A percentile compares a stretch with the other conserved stretches of the same genome.
Evolutionary conservation across 257 asterid species (phyloP).

Genomic region (Solanum ossicruentum): DNA sequence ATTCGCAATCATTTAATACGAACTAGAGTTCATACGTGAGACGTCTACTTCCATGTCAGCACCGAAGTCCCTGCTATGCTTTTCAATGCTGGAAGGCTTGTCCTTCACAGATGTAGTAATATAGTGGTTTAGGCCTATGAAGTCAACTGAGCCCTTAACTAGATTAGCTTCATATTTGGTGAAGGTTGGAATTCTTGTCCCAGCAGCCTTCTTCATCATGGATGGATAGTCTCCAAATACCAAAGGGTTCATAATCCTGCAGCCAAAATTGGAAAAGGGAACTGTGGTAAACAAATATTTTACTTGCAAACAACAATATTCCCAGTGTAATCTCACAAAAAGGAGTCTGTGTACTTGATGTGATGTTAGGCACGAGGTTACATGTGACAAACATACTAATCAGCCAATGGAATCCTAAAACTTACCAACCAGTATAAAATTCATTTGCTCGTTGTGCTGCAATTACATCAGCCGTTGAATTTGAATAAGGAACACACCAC

Average conservation of each 20-base stretch:
- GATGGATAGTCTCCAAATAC: constrained; percentile 59
- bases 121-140: constrained; percentile 47
- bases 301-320: not conserved
- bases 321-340: not conserved
- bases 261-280: not conserved
- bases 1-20: not conserved
- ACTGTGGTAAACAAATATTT: not conserved
- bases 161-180: constrained; percentile 27
- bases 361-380: not conserved
- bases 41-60: constrained; percentile 18
- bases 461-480: constrained; percentile 21
- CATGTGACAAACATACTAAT: too few species aligned
- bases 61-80: constrained; percentile 7
- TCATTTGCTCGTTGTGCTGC: constrained; percentile 38
- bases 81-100: constrained; percentile 4
- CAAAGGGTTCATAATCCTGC: constrained; percentile 47
- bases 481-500: constrained; percentile 26
- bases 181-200: constrained; percentile 37
- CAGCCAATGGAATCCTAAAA: not conserved
- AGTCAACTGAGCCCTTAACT: constrained; percentile 48
- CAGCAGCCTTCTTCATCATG: constrained; percentile 26
- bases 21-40: constrained; percentile 8
- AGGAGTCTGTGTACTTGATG: not conserved
- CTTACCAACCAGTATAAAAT: constrained; percentile 51
- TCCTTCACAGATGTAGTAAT: constrained; percentile 13